Percentiles rank a stretch among this genome's conserved stretches.
These are phyloP conservation scores for Pseudocercospora macadamiae DNA, from an alignment of 2,329 filamentous ascomycete genomes.

Conservation along the genomic window DNA sequence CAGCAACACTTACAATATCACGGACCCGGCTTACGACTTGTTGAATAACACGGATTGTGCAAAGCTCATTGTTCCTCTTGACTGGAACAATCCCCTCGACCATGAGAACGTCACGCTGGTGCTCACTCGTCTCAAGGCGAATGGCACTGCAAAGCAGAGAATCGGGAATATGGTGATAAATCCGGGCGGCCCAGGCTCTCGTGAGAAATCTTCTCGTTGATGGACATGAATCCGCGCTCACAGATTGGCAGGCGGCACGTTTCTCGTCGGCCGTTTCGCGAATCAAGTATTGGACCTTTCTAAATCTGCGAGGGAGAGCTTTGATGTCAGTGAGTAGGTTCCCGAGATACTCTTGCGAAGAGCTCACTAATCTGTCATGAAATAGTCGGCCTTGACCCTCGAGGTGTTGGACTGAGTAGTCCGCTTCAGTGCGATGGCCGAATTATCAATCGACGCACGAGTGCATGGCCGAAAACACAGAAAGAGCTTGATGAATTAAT, in stretches of 20 bases:
- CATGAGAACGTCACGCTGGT: background rate
- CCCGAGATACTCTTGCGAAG: background rate
- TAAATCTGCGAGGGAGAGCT: background rate
- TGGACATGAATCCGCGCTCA: too few relatives aligned
- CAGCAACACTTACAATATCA: background rate
- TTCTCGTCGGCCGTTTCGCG: background rate
- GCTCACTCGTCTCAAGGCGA: background rate
- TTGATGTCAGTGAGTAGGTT: background rate
- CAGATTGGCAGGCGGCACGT: background rate
- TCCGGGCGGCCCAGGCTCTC: background rate
- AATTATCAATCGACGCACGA: background rate
- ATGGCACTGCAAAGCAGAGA: background rate
- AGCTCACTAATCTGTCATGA: background rate
- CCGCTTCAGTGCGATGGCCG: background rate
- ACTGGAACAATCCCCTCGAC: background rate
- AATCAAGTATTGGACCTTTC: background rate
- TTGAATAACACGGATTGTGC: background rate
- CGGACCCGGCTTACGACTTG: background rate
- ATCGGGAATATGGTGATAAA: background rate
- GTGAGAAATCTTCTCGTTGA: too few relatives aligned
- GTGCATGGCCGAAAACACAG: background rate
- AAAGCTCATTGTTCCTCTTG: background rate
- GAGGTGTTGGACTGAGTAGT: background rate
- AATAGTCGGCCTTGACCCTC: background rate
- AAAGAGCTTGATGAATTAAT: background rate